Conservation (phyloP, 768 basidiomycete species). For the Lactarius hatsudake region DNA sequence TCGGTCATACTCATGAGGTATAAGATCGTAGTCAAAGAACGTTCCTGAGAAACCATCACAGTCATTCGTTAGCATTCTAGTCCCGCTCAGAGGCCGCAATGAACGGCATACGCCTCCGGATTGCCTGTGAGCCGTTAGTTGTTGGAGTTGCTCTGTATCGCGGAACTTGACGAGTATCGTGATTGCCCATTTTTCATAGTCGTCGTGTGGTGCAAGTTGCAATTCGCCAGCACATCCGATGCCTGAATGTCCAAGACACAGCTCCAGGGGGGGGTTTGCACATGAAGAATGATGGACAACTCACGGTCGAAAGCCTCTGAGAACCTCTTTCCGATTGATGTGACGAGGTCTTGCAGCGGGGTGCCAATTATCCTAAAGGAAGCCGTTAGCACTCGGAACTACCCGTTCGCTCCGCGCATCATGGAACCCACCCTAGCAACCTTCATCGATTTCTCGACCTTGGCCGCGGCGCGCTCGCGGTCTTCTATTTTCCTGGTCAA, state of each 20-base stretch:
- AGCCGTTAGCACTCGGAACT: constrained; percentile 7
- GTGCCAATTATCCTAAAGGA: constrained; percentile 73
- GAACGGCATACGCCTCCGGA: constrained; percentile 83
- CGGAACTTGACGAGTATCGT: constrained; percentile 96
- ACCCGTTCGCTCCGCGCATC: not conserved
- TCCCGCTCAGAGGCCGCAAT: not conserved
- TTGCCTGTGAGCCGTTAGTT: constrained; percentile 84
- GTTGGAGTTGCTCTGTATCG: constrained; percentile 80
- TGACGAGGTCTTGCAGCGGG: constrained; percentile 78
- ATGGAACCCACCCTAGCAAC: constrained; percentile 50
- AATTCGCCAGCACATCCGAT: constrained; percentile 94
- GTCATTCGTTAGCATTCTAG: constrained; percentile 4
- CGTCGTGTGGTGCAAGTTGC: constrained; percentile 70
- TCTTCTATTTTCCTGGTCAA: constrained; percentile 53
- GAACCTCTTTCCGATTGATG: constrained; percentile 81
- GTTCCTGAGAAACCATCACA: constrained; percentile 58
- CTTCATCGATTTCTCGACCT: constrained; percentile 59
- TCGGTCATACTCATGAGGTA: constrained; percentile 96
- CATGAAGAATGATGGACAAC: constrained; percentile 33
- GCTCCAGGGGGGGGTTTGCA: not conserved
- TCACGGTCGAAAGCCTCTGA: constrained; percentile 86
- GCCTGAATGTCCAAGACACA: constrained; percentile 43
- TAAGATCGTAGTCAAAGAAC: constrained; percentile 91
- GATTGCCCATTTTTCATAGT: constrained; percentile 94
- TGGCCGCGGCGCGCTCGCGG: constrained; percentile 48